These are phyloP conservation scores for Sequoiadendron giganteum DNA, from an alignment of 75 land plant species.

Conservation along the genomic window DNA sequence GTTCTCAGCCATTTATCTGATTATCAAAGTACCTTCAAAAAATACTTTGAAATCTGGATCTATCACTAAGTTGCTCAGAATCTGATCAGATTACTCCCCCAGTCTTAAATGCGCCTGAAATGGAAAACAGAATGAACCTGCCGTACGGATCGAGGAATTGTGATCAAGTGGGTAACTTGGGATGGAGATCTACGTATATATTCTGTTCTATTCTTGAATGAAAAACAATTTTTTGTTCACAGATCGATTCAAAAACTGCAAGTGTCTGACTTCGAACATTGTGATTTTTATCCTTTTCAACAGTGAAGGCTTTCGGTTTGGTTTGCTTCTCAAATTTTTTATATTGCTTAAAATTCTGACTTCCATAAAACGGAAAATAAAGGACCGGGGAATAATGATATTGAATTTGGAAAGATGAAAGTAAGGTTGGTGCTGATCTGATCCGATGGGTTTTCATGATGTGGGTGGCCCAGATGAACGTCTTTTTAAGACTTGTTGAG, in stretches of 20 bases:
- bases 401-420: neutral
- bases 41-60: neutral
- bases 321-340: neutral
- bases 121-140: neutral
- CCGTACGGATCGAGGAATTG: neutral
- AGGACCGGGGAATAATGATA: neutral
- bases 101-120: neutral
- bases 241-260: neutral
- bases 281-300: neutral
- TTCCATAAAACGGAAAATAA: neutral
- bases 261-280: neutral
- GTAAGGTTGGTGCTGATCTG: too few relatives aligned
- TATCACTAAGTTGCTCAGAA: neutral
- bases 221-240: neutral
- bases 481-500: too few relatives aligned
- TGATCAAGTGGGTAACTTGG: neutral
- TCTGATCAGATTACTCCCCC: neutral
- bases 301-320: neutral
- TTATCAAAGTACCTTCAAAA: neutral
- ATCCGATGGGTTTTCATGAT: too few relatives aligned
- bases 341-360: neutral
- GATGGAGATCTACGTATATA: neutral
- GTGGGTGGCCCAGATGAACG: too few relatives aligned
- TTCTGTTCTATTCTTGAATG: neutral
- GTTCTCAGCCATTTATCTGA: neutral